Base-by-base conservation (phyloP, 2,329 filamentous ascomycete genomes). In the Fusarium continuum region DNA sequence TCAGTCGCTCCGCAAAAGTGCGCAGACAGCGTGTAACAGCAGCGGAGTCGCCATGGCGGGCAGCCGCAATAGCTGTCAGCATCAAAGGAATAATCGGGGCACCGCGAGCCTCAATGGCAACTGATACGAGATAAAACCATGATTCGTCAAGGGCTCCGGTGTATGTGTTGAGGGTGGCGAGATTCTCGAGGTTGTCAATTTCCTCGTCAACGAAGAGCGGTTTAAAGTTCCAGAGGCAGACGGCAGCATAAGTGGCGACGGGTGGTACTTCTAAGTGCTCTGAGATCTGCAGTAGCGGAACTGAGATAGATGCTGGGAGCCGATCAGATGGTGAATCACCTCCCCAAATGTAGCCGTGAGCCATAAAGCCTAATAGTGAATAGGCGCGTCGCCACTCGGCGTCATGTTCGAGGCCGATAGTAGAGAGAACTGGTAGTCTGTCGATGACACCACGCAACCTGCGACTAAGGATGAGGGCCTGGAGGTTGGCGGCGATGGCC, bases 201-300 rank as follows among this genome's bases (percentile, higher is more conserved):
- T 86, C 85, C 75, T 97, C 93, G 61, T 92, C 87, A 57, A 88
- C 79, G 73, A 98, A 97, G 50, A 98, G 85, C 1, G 93, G 92
- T 77, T 93, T 94, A 83, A 93, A 98, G 78, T 99, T 99, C 95
- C 95, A 99, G 22, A 99, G 83, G 66, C 92, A 94, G 5, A 97
- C 83, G 8, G 90, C 92, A 7, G 95, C 92, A 74, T 97, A 99
- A 16, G 94, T 97, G 41, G 94, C 95, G 23, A 99, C 94, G 2
- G 93, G 91, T 7, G 92, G 93, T 22, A 99, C 82, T 72, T 98
- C 91, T 16, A 99, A 85, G 61, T 88, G 87, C 38, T 85, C 81
- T 68, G 91, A 94, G 40, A 96, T 85, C 64, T 88, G 80, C 46
- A 96, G 82, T 65, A 98, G 85, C 1, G 95, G 95, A 25, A 93